Base-by-base conservation (phyloP, 2,329 filamentous ascomycete species). In the Penicillium sp. region DNA sequence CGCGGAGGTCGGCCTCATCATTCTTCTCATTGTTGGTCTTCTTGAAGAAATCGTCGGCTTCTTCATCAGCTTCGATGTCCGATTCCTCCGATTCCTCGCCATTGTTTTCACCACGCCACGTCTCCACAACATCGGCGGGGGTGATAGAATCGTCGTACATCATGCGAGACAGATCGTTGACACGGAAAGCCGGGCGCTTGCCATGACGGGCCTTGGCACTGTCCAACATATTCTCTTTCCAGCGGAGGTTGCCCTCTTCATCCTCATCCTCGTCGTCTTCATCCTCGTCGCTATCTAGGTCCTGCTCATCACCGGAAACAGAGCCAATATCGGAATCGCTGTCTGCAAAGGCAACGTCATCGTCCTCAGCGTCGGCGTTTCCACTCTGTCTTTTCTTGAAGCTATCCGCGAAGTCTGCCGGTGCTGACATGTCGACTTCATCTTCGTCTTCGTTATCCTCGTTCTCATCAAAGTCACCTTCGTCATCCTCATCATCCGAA, bases 251-350 rank as follows among this genome's bases (percentile, higher is more conserved):
- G 48, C 93, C 91, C 52, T 90, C 89, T 19, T 79, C 78, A 41
- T 85, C 84, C 16, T 79, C 78, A 41, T 85, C 84, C n/a, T 85
- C 82, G 0, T 79, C 76, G 4, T 76, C 74, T 1, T 76, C 77
- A 3, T 78, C 77, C 21, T 79, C 79, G 14, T 73, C 71, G 4
- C 80, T 80, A 47, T 83, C 82, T 3, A 82, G 63, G 29, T 83
- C 80, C 56, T 82, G 80, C 21, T 84, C 83, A 8, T 85, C 83
- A 9, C 78, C 82, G 9, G 91, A 96, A 61, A 97, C 76, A 3
- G 93, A 96, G 7, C 95, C 95, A 5, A 99, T 82, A 71, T 99
- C 96, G 0, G 95, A 99, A 73, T 99, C 96, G 69, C 91, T 96
- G 69, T 99, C 95, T 14, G 95, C 95, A 78, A 97, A 99, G 1